Evolutionary conservation across 352 stramenopile genomes (phyloP), one percentile per base, ranked within the genome.

Genomic region (Pythium monospermum): DNA sequence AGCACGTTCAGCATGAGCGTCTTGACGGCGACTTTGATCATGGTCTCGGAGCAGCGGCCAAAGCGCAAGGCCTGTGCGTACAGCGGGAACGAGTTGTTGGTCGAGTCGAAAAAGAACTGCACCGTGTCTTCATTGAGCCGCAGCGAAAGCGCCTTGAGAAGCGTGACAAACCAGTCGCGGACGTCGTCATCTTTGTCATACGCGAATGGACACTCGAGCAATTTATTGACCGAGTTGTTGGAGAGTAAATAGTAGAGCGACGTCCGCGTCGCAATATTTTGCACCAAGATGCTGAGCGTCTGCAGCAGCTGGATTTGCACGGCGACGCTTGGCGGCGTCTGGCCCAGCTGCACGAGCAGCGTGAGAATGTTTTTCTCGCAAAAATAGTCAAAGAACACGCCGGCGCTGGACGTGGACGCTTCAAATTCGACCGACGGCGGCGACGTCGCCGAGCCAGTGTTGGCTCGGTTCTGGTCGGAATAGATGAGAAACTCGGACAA

Each of bases 281-380:
- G 84, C 55, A 98, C 66, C 30, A 98, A 57, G 48, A 96, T 88
- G 50, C 91, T 91, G 46, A 97, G 78, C 11, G 92, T 97, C 70
- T 96, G 87, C 25, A 98, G 79, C 31, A 97, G 68, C 68, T 98
- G 87, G 10, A 96, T 80, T 68, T 98, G 95, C 58, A 92, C 78
- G n/a, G 66, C 45, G 16, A 84, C 55, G 18, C 61, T 69, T 21
- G 77, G 62, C 59, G 53, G 19, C 30, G 74, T 80, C 25, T 71
- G 65, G 43, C 83, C 86, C 19, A 94, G 43, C 37, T 96, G 76
- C 8, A 98, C 73, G 11, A 98, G 74, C 45, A 98, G 70, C 13
- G 76, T 76, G 3, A 98, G 64, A 38, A 98, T 96, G 61, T 96
- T 97, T 55, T 97, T 98, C 68, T 98, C 93, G 56, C 91, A 97